Conservation (phyloP, 2,329 filamentous ascomycete species). For the Penicillium sp. region DNA sequence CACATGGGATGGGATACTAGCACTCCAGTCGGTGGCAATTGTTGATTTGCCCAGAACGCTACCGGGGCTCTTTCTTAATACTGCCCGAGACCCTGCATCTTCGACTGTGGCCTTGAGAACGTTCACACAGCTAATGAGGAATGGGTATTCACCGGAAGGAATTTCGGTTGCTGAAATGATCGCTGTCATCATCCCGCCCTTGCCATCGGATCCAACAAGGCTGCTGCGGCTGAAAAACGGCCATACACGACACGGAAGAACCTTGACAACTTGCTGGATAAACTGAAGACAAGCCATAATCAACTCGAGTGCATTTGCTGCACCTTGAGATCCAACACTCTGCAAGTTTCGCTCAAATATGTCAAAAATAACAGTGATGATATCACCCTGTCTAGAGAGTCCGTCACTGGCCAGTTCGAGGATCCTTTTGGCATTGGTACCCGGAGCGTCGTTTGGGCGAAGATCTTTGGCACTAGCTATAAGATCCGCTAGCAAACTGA, state of each 20-base stretch:
- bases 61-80: conserved; percentile 40
- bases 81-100: conserved; percentile 64
- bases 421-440: conserved; percentile 42
- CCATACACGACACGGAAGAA: conserved; percentile 85
- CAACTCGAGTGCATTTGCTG: conserved; percentile 64
- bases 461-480: conserved; percentile 49
- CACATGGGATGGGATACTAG: conserved; percentile 75
- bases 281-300: conserved; percentile 78
- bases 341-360: conserved; percentile 71
- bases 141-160: conserved; percentile 70
- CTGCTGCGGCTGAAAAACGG: conserved; percentile 80
- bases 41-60: conserved; percentile 31
- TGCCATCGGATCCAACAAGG: conserved; percentile 73
- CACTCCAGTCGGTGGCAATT: conserved; percentile 52
- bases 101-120: conserved; percentile 75
- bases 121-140: conserved; percentile 70
- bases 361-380: conserved; percentile 78
- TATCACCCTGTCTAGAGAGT: conserved; percentile 57
- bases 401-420: conserved; percentile 53
- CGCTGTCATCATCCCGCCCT: conserved; percentile 71
- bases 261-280: conserved; percentile 66
- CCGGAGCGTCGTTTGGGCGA: conserved; percentile 33
- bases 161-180: conserved; percentile 83
- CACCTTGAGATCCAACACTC: conserved; percentile 55
- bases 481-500: conserved; percentile 71